Base-by-base conservation (phyloP, 495 filamentous ascomycete genomes). In the Massariosphaeria phaeospora region DNA sequence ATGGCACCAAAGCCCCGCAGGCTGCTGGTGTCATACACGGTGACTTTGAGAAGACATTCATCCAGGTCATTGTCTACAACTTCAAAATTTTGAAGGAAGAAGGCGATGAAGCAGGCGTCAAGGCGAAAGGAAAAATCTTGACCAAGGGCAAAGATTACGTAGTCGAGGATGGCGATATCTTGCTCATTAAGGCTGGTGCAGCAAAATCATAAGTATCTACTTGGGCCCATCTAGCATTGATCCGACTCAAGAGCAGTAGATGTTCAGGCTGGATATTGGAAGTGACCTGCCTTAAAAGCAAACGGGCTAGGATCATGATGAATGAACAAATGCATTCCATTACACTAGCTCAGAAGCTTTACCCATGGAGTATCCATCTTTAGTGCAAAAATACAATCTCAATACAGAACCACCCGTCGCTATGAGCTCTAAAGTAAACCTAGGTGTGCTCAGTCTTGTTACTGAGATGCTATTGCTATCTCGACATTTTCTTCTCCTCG, bases 21-120 rank as follows among this genome's bases (percentile, higher is more conserved):
- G 93, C 94, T 38, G 93, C 94, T 13, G 94, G 94, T 75, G 94
- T 97, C 51, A 99, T 99, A 62, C 94, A 99, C 74, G 87, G 85
- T 50, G 94, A 99, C 68, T 97, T 99, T 57, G 94, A 99, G 73
- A 99, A 99, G 82, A 99, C 94, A 0, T 99, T 99, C 74, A 99
- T 99, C 63, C 94, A 99, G 74, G 88, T 78, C 26, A 77, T 99
- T 55, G 86, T 95, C 39, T 96, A 86, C 73, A 96, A 94, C 75
- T 97, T 82, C 74, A 73, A 61, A 21, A 70, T 77, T 7, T 76
- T 97, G 43, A 86, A 83, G 72, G 91, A 95, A 72, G 73, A 85
- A 27, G 91, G 90, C 25, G 90, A 95, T 67, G 94, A 99, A 73
- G 76, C 79, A 17, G 80, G 82, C 46, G 86, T 96, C 55, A 95